Evolutionary conservation across 352 stramenopile genomes (phyloP).

Genomic region (Phytophthora nicotianae): DNA sequence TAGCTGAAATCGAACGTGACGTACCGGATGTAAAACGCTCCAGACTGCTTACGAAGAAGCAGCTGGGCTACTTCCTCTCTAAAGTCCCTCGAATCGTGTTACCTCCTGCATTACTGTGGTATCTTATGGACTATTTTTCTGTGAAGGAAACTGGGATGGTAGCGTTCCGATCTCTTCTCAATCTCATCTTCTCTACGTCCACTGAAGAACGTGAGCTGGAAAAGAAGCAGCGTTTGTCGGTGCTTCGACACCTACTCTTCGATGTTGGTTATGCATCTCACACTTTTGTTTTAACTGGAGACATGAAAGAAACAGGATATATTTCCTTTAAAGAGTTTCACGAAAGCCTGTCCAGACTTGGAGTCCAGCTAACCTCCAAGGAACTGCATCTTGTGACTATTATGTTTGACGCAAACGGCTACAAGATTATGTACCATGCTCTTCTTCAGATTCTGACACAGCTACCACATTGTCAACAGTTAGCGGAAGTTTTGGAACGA

Average conservation of each 20-base stretch:
- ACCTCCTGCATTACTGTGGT: slow-evolving; percentile 39
- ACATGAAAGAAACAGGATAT: slow-evolving; percentile 46
- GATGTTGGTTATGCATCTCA: slow-evolving; percentile 40
- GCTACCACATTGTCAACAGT: slow-evolving; percentile 25
- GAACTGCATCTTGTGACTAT: slow-evolving; percentile 54
- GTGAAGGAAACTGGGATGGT: slow-evolving; percentile 31
- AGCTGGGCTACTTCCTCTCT: slow-evolving; percentile 58
- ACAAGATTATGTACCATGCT: slow-evolving; percentile 54
- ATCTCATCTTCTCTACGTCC: slow-evolving; percentile 51
- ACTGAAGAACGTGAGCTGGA: slow-evolving; percentile 39
- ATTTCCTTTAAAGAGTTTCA: slow-evolving; percentile 57
- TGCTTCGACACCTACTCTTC: slow-evolving; percentile 34
- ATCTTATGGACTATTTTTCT: slow-evolving; percentile 55
- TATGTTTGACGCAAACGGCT: slow-evolving; percentile 55
- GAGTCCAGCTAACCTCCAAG: slow-evolving; percentile 39
- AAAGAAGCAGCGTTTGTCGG: slow-evolving; percentile 36
- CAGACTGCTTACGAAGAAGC: slow-evolving; percentile 46
- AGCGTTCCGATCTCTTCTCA: slow-evolving; percentile 48
- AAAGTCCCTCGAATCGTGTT: slow-evolving; percentile 52
- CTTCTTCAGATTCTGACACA: slow-evolving; percentile 49
- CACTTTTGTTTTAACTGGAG: slow-evolving; percentile 48
- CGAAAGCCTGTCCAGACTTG: slow-evolving; percentile 43
- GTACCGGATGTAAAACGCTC: slow-evolving; percentile 35
- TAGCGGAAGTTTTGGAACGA: slow-evolving; percentile 33
- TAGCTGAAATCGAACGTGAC: slow-evolving; percentile 49